Evolutionary conservation across 129 eudicot species (phyloP).

Genomic region (Arctium lappa): DNA sequence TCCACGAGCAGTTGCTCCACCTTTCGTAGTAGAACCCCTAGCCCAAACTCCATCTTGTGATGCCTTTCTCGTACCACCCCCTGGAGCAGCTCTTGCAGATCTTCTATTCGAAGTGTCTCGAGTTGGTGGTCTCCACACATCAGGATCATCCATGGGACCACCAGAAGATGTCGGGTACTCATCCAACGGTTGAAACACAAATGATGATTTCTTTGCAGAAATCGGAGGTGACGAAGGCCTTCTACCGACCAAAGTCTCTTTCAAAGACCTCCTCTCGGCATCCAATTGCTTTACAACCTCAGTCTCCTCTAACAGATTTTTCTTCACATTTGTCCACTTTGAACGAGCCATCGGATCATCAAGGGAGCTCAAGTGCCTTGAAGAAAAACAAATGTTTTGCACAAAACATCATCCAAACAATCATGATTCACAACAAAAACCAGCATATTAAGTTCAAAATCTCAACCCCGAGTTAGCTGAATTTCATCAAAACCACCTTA

Average conservation of each 20-base stretch:
- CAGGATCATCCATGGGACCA: constrained; percentile 89
- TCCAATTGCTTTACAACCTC: constrained; percentile 98
- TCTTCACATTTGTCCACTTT: constrained; percentile 94
- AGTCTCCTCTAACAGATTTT: constrained; percentile 74
- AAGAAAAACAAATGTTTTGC: not conserved
- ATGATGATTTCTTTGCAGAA: constrained; percentile 81
- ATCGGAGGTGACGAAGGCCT: constrained; percentile 89
- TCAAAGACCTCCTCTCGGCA: constrained; percentile 82
- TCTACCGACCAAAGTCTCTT: constrained; percentile 70
- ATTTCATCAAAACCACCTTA: not conserved
- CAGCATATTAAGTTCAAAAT: not conserved
- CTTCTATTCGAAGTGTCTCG: constrained; percentile 75
- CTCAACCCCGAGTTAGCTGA: not conserved
- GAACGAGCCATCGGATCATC: constrained; percentile 82
- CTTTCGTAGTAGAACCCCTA: constrained; percentile 59
- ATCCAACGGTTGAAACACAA: constrained; percentile 86
- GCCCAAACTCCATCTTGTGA: constrained; percentile 84
- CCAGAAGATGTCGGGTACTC: constrained; percentile 93
- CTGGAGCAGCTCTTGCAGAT: constrained; percentile 68
- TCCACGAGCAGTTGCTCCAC: constrained; percentile 76
- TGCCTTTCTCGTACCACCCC: constrained; percentile 65
- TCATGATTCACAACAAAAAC: not conserved
- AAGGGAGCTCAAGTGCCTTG: constrained; percentile 73
- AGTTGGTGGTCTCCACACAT: constrained; percentile 98
- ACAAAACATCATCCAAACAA: not conserved